A percentile compares a stretch with the other conserved stretches of the same genome.
Evolutionary conservation across 345 rosid species (phyloP).

Genomic region (Clarkia xantiana): DNA sequence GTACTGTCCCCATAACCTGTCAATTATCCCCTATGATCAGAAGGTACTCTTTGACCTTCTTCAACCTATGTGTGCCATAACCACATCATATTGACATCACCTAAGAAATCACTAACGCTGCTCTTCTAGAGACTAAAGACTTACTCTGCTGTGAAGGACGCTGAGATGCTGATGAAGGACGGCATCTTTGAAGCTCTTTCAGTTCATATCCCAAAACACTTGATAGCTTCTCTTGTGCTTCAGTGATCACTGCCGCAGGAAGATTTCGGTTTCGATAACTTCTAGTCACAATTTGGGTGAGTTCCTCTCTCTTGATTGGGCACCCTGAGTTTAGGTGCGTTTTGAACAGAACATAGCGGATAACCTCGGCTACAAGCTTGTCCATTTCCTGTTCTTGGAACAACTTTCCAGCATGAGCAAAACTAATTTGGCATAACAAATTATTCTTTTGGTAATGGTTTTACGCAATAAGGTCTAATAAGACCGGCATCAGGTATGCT

Average conservation of each 20-base stretch:
- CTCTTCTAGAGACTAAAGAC: conserved; percentile 1
- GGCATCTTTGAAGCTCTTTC: conserved; percentile 66
- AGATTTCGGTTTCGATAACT: conserved; percentile 54
- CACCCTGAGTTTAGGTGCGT: conserved; percentile 68
- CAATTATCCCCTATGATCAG: too few relatives aligned
- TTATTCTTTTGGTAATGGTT: not conserved
- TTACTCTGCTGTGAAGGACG: conserved; percentile 48
- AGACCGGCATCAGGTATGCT: too few relatives aligned
- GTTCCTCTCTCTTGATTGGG: conserved; percentile 79
- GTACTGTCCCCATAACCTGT: too few relatives aligned
- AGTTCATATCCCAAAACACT: conserved; percentile 56
- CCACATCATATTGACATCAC: too few relatives aligned
- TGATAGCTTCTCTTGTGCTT: conserved; percentile 54
- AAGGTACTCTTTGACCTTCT: too few relatives aligned
- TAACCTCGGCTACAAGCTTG: conserved; percentile 81
- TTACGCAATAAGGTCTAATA: not conserved
- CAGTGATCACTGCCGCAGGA: conserved; percentile 50
- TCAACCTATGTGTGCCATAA: too few relatives aligned
- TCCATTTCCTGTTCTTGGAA: conserved; percentile 44
- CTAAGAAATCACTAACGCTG: not conserved
- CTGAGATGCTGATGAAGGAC: conserved; percentile 37
- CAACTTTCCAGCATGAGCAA: not conserved
- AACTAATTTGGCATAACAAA: not conserved
- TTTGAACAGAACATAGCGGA: conserved; percentile 66
- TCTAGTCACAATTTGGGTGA: conserved; percentile 68